Base-by-base conservation (phyloP, 2,329 filamentous ascomycete species). In the Penicillium sp. region DNA sequence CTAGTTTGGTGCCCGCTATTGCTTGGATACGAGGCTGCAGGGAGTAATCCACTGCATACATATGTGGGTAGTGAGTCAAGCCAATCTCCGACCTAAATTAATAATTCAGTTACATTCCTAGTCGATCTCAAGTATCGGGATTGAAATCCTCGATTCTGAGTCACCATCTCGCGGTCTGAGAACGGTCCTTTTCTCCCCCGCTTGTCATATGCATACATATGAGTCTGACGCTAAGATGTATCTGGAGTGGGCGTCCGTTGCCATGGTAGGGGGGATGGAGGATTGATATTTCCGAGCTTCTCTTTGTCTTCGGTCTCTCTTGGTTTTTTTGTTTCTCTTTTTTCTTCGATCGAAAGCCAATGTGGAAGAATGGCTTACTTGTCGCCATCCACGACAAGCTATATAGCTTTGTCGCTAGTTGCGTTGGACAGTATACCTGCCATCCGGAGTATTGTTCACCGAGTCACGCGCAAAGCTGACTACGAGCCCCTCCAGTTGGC, bases 361-460 rank as follows among this genome's bases (percentile, higher is more conserved):
- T 3, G 23, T 5, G 23, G 55, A 64, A 57, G 55, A 27, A 70
- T 70, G 68, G 30, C 47, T 39, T 61, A 53, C 46, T 34, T 46
- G 38, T 58, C 60, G 29, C 53, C 53, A 38, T 61, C 65, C n/a
- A 44, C 62, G 16, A 60, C 61, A 11, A 62, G 64, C 19, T 51
- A 61, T 13, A 34, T 71, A 35, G 68, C 64, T 39, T 46, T 71
- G 34, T 47, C 61, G 13, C 50, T 70, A 13, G 61, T 62, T 3
- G 46, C 51, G n/a, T 14, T 64, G 6, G 60, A 58, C 39, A 69
- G 57, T n/a, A 57, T 64, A 10, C 66, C 70, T n/a, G 61, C 70
- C 2, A 38, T 66, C 7, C 49, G 56, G 14, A 66, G 63, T 39
- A 58, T 68, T 36, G 34, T 44, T 26, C 39, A 49, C 32, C 61